These are phyloP conservation scores for Wilhelminamyces savonicus DNA, from an alignment of 805 yeast genomes.

Conservation along the genomic window DNA sequence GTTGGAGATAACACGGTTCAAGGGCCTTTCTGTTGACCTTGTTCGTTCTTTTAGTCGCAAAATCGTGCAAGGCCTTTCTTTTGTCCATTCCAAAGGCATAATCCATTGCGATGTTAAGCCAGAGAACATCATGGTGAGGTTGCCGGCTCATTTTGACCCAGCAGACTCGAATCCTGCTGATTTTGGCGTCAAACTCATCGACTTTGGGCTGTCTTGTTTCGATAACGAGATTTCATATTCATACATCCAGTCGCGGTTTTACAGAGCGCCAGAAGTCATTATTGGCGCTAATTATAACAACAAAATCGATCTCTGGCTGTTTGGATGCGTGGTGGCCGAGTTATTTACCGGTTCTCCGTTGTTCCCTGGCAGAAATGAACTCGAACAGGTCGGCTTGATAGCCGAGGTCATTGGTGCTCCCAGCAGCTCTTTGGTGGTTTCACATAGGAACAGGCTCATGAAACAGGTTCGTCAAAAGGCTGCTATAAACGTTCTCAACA, in stretches of 20 bases:
- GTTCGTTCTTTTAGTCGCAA: constrained; percentile 46
- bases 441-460: constrained; percentile 31
- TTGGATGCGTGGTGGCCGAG: constrained; percentile 75
- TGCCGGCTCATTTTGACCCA: too few species aligned
- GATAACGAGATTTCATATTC: constrained; percentile 39
- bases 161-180: constrained; percentile 35
- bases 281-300: constrained; percentile 55
- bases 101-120: constrained; percentile 88
- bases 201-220: constrained; percentile 67
- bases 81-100: constrained; percentile 48
- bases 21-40: constrained; percentile 40
- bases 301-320: constrained; percentile 71
- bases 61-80: constrained; percentile 52
- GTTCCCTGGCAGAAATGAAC: constrained; percentile 60
- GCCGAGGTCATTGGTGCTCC: constrained; percentile 46
- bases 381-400: constrained; percentile 39
- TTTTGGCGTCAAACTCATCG: constrained; percentile 61
- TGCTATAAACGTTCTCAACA: constrained; percentile 3
- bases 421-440: constrained; percentile 28
- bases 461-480: constrained; percentile 6
- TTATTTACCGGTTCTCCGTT: constrained; percentile 55
- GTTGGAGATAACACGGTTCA: constrained; percentile 42
- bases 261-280: constrained; percentile 74
- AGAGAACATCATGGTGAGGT: constrained; percentile 63
- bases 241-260: constrained; percentile 60